Evolutionary conservation across 257 asterid species (phyloP).

Genomic region (Nicotiana undulata): DNA sequence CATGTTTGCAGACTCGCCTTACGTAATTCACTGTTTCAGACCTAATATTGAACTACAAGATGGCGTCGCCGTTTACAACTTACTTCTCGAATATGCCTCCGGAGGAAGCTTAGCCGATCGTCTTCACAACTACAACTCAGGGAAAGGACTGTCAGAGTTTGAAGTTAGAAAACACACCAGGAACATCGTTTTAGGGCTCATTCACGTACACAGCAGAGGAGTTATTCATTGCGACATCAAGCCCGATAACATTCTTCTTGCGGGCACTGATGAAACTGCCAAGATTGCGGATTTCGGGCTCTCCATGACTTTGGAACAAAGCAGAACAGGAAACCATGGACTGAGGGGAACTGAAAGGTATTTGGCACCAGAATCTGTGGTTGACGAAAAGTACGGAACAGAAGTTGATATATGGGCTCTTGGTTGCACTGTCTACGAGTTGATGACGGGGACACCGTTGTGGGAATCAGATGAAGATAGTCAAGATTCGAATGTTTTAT

Average conservation of each 20-base stretch:
- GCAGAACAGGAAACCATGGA: not conserved
- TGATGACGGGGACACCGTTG: not conserved
- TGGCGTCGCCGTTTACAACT: not conserved
- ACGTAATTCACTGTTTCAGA: not conserved
- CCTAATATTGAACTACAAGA: not conserved
- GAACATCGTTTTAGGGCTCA: no score
- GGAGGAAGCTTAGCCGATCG: constrained; percentile 4
- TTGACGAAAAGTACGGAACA: not conserved
- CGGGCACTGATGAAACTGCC: not conserved
- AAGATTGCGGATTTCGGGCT: constrained; percentile 11
- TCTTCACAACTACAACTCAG: not conserved
- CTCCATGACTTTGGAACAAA: not conserved
- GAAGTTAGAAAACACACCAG: not conserved
- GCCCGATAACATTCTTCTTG: constrained; percentile 7
- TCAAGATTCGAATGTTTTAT: not conserved
- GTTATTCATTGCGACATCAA: constrained; percentile 7
- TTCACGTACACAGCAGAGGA: not conserved
- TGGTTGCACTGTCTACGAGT: constrained; percentile 8
- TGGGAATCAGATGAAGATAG: not conserved
- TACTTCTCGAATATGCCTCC: constrained; percentile 5
- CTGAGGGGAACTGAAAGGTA: constrained; percentile 2
- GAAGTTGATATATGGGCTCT: constrained; percentile 13
- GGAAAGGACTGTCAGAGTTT: not conserved
- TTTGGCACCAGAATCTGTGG: constrained; percentile 9
- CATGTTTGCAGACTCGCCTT: not conserved